Evolutionary conservation across 2,329 filamentous ascomycete species (phyloP), one percentile per base, ranked within the genome.

Genomic region (Chrysoporthe puriensis): DNA sequence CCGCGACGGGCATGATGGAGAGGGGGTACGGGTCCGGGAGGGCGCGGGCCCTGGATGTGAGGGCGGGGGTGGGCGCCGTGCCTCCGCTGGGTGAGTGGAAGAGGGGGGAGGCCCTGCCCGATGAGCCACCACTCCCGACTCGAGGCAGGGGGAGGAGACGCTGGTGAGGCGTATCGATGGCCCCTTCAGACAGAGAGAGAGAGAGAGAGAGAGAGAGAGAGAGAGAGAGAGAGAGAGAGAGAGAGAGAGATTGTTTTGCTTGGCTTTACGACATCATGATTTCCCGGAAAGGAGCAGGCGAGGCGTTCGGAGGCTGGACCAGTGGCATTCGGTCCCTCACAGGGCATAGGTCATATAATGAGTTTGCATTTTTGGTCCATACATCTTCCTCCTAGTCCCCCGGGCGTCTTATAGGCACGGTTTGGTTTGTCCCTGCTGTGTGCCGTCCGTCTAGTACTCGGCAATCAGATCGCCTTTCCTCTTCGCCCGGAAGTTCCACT

Each of bases 401-500:
- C 21, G 21, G 50, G 9, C 7, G 9, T 36, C 18, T 42, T 44
- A 66, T 63, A 67, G 70, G 32, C 62, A 67, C 68, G 43, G 18
- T 62, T 59, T 14, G 18, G 42, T 40, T 26, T 16, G 26, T 36
- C 42, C 21, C 14, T 16, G 59, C 18, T 26, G 9, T 26, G 40
- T 40, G 57, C 11, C 7, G 59, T 21, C n/a, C 26, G 34, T 75
- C 76, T 83, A 98, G 79, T 86, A 95, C 81, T 98, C 94, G 66
- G 84, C 83, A 75, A 96, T 85, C n/a, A 90, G 85, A 77, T 98
- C 95, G 65, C 93, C 94, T 80, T 88, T 91, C 79, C 92, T 86
- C 90, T 98, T 98, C 67, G 90, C 95, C 73, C 94, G 88, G 73
- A 97, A 79, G 61, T 96, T 86, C 79, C 84, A 97, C 77, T 95